Evolutionary conservation across 2,329 filamentous ascomycete genomes (phyloP).

Genomic region (Clarireedia hainanense): DNA sequence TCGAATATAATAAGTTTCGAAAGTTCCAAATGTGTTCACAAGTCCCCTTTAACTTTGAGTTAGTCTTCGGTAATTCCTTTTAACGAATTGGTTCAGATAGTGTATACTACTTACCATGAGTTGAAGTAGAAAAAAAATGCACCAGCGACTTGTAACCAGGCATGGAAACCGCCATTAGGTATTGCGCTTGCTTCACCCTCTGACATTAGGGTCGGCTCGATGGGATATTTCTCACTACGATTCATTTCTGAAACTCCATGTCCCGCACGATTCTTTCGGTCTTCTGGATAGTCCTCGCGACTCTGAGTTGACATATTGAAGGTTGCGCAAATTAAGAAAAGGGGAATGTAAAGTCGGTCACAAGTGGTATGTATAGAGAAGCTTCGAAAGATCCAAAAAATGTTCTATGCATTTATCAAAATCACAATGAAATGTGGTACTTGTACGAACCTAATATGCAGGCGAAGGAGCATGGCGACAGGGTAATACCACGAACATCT

Average conservation of each 20-base stretch:
- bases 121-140: background rate
- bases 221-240: background rate
- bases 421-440: background rate
- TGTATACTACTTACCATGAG: background rate
- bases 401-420: background rate
- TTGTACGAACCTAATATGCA: background rate
- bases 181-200: background rate
- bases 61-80: background rate
- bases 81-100: background rate
- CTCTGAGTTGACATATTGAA: background rate
- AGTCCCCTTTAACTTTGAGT: constrained; percentile 28
- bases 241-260: background rate
- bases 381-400: background rate
- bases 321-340: background rate
- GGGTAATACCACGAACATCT: background rate
- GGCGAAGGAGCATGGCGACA: background rate
- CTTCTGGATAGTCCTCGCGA: background rate
- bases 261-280: background rate
- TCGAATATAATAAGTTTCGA: background rate
- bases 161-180: background rate
- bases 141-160: background rate
- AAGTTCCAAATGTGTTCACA: constrained; percentile 9
- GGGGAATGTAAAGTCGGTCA: background rate
- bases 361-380: background rate
- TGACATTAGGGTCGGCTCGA: background rate